Evolutionary conservation across 331 rosid species (phyloP).

Genomic region (Malus hybrid): DNA sequence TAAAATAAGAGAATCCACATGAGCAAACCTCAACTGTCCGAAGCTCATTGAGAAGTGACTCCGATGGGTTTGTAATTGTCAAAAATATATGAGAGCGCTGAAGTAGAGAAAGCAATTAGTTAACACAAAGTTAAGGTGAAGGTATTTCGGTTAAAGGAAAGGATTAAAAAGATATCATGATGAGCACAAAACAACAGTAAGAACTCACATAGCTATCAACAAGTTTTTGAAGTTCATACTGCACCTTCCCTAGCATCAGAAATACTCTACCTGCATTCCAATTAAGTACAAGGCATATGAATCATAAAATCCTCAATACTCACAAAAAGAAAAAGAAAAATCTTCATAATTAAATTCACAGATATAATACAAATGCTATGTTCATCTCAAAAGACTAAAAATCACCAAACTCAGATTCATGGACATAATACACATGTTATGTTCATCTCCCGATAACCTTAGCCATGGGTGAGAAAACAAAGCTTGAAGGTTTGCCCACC

Average conservation of each 20-base stretch:
- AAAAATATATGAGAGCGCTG: constrained; percentile 72
- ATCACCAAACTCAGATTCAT: neutral
- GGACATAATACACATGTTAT: neutral
- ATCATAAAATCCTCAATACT: constrained; percentile 22
- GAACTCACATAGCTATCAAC: constrained; percentile 76
- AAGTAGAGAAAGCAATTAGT: constrained; percentile 21
- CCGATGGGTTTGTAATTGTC: constrained; percentile 82
- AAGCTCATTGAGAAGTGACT: constrained; percentile 85
- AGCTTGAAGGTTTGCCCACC: neutral
- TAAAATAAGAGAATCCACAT: neutral
- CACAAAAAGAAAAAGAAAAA: neutral
- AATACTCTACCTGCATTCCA: constrained; percentile 59
- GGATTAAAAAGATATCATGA: constrained; percentile 6
- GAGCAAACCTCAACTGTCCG: constrained; percentile 81
- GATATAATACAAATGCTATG: neutral
- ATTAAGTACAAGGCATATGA: constrained; percentile 23
- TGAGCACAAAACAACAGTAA: constrained; percentile 15
- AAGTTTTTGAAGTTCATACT: constrained; percentile 75
- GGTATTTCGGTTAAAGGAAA: neutral
- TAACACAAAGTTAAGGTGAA: constrained; percentile 15
- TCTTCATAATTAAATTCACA: neutral
- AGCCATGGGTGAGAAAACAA: neutral
- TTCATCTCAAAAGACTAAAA: neutral
- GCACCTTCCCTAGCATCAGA: constrained; percentile 65
- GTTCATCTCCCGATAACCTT: neutral